Base-by-base conservation (phyloP, 495 filamentous ascomycete species). In the Trichocladium antarcticum region DNA sequence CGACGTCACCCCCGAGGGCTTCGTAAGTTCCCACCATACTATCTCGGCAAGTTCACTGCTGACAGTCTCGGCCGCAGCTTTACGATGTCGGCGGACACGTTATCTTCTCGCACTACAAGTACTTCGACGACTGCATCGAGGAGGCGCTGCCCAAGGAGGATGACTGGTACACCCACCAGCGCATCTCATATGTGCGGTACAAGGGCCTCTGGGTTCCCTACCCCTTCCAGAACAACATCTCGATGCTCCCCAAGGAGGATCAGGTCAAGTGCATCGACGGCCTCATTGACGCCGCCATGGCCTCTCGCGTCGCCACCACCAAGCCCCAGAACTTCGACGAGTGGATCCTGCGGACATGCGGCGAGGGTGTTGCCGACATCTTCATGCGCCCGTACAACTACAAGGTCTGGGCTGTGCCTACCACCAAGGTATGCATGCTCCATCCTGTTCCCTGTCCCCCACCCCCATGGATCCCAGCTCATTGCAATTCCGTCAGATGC, bases 361-460 rank as follows among this genome's bases (percentile, higher is more conserved):
- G 92, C 60, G 70, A 72, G 56, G 92, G 93, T 57, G 76, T 99
- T 55, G 92, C 92, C 50, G 81, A 99, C 68, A 73, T 89, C 46
- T 99, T 99, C 81, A 99, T 99, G 92, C 74, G 93, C 59, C 92
- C 92, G 38, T 99, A 99, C 79, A 99, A 99, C 80, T 97, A 80
- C 81, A 99, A 99, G 74, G 92, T 97, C 63, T 99, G 92, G 92
- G 93, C 92, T 49, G 90, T 97, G 60, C 92, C 93, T 34, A 97
- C 93, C 21, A 93, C 85, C 50, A 94, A 93, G 84, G 92, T 96
- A 77, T 53, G 59, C 72, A n/a, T 42, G 12, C 2, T 29, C 21
- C 29, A 20, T 12, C n/a, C 3, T 27, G 24, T 27, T 27, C 8
- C 24, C n/a, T n/a, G n/a, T n/a, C 24, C 24, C 29, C 38, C 6